phyloP scores from a whole-genome alignment of 2,329 filamentous ascomycete genomes.

The Ceratocystis papillata region DNA sequence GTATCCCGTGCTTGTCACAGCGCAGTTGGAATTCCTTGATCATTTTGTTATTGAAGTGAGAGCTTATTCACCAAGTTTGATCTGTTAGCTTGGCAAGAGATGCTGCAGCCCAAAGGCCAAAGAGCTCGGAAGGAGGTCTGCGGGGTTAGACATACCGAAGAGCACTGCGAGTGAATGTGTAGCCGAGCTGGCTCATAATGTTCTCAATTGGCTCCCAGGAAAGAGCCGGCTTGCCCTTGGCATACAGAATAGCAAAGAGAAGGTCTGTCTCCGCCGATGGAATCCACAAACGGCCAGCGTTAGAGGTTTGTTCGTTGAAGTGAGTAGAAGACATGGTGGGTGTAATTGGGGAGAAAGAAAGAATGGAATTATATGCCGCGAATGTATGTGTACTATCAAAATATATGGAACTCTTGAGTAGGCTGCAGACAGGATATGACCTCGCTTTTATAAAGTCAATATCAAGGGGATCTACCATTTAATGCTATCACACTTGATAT shows the following conservation, averaged over 20 bases:
- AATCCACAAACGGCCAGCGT: neutral
- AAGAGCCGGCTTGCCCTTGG: neutral
- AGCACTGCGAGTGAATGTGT: neutral
- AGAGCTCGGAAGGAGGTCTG: neutral
- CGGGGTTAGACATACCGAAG: neutral
- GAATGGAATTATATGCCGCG: neutral
- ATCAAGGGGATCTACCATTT: neutral
- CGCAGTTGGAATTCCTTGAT: neutral
- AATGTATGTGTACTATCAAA: neutral
- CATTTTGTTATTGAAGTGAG: neutral
- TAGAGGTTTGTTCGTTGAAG: neutral
- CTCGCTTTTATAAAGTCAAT: neutral
- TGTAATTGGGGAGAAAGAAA: too few species aligned
- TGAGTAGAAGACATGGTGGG: too few species aligned
- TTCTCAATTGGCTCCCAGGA: neutral
- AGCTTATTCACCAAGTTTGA: neutral
- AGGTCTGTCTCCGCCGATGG: neutral
- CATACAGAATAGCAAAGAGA: neutral
- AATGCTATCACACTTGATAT: neutral
- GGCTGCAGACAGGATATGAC: neutral
- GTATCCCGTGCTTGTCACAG: neutral
- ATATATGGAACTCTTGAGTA: neutral
- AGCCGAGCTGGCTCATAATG: neutral
- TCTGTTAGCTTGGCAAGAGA: neutral
- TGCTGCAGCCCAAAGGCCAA: neutral